phyloP scores from a whole-genome alignment of 2,329 filamentous ascomycete species.

The Sarocladium oryzae region DNA sequence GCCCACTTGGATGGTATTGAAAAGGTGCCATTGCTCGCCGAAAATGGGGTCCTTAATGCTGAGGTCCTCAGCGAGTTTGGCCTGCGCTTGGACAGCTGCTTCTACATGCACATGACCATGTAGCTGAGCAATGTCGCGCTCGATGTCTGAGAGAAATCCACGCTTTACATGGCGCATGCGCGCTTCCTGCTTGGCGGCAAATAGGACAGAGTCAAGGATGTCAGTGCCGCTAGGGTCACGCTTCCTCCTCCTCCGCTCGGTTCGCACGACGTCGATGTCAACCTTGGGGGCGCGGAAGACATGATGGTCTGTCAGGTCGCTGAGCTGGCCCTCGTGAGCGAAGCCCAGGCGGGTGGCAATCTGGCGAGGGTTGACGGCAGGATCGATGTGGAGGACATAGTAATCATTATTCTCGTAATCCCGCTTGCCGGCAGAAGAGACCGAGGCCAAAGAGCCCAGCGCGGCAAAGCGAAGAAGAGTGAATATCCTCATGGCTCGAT shows the following conservation, averaged over 20 bases:
- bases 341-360: conserved; percentile 70
- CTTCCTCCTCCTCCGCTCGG: conserved; percentile 54
- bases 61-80: conserved; percentile 57
- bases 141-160: conserved; percentile 34
- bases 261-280: conserved; percentile 51
- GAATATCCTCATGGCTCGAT: conserved; percentile 40
- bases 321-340: conserved; percentile 72
- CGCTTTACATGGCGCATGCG: conserved; percentile 45
- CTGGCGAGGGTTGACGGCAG: conserved; percentile 56
- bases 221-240: conserved; percentile 42
- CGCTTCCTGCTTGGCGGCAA: conserved; percentile 66
- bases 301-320: conserved; percentile 73
- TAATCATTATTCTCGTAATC: conserved; percentile 82
- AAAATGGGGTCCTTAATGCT: conserved; percentile 87
- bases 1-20: conserved; percentile 72
- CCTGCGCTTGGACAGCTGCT: conserved; percentile 49
- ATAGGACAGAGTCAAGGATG: conserved; percentile 65
- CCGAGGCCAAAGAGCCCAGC: conserved; percentile 42
- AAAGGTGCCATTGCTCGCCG: conserved; percentile 89
- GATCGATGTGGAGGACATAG: conserved; percentile 80
- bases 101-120: conserved; percentile 17
- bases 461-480: conserved; percentile 48
- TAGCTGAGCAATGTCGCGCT: conserved; percentile 16
- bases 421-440: conserved; percentile 46
- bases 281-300: conserved; percentile 71